Base-by-base conservation (phyloP, 169 alveolate species). In the Fabrea salina region DNA sequence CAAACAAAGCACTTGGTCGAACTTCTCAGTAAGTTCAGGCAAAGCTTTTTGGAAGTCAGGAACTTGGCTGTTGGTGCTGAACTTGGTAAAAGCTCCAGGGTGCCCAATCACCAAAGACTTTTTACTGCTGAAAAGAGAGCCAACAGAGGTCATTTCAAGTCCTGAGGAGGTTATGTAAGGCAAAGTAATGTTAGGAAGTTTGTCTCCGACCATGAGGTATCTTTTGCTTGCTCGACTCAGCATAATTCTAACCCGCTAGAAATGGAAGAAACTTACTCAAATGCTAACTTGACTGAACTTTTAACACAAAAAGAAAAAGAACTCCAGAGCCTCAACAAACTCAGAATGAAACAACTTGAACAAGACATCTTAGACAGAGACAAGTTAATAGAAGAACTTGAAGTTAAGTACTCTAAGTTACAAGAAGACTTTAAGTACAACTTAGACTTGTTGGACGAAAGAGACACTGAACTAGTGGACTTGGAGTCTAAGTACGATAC, bases 371-470 rank as follows among this genome's bases (percentile, higher is more conserved):
- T 19, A 1, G 27, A 27, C 16, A 61, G 39, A 61, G 32, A 27
- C 3, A 7, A 32, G 49, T 13, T n/a, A 27, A 61, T 61, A 35
- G 74, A 61, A 0, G 43, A 27, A 16, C 25, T 61, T 16, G 39
- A 13, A 19, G 37, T 33, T 33, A 61, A 61, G 39, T 13, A 35
- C 37, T n/a, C 13, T 16, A 30, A 8, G 16, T 33, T 61, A 13
- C 74, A 61, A 37, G 74, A 61, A 61, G 74, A 61, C 25, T 61
- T 61, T 30, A 61, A 61, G 25, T 61, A 61, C 25, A 61, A 61
- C 39, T 47, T 61, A 16, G n/a, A 61, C 16, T 35, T 61, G 13
- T 33, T 61, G 8, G 74, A 61, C 3, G 74, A 61, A 8, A 13
- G 74, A 13, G 74, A 61, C 50, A 13, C 74, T 1, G 74, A 61